Base-by-base conservation (phyloP, 805 yeast species). In the Saccharomycopsis capsularis region DNA sequence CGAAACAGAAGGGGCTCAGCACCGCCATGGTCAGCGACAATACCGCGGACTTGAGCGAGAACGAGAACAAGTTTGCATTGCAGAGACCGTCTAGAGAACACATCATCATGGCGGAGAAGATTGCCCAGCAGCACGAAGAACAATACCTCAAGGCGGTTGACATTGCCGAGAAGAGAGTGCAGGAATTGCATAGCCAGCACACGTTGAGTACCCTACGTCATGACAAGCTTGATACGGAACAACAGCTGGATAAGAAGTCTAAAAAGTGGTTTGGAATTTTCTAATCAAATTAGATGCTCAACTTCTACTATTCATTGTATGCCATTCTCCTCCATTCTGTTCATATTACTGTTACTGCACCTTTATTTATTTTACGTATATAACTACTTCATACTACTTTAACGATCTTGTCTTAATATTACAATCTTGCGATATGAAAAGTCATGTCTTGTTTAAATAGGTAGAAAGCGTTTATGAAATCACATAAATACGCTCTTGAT, bases 11-110 rank as follows among this genome's bases (percentile, higher is more conserved):
- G 60, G 68, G 49, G 56, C 70, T 34, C 65, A 65, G 59, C 13
- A 54, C 56, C 5, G 56, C 60, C 24, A 55, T 56, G n/a, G 60
- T 63, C 42, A 60, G 61, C 24, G 40, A 56, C 9, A 29, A 44
- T 7, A 55, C 53, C 5, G 40, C 25, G 23, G 51, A 46, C 29
- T 23, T 46, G 29, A n/a, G 39, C 22, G 43, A 44, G 3, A 46
- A 63, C 25, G 80, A 76, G 51, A 68, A 69, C 30, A 68, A 69
- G 18, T 67, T 61, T 51, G 82, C 78, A 2, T 67, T 78, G 67
- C 84, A 76, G 60, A 72, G 85, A 65, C 93, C 87, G 3, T 78
- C 79, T 47, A 76, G 81, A 56, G 76, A 79, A 55, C 95, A 86
- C 58, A 70, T 79, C 9, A 74, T 84, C 49, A 86, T 82, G 61